Evolutionary conservation across 1,284 basidiomycete species (phyloP).

Genomic region (Puccinia horiana): DNA sequence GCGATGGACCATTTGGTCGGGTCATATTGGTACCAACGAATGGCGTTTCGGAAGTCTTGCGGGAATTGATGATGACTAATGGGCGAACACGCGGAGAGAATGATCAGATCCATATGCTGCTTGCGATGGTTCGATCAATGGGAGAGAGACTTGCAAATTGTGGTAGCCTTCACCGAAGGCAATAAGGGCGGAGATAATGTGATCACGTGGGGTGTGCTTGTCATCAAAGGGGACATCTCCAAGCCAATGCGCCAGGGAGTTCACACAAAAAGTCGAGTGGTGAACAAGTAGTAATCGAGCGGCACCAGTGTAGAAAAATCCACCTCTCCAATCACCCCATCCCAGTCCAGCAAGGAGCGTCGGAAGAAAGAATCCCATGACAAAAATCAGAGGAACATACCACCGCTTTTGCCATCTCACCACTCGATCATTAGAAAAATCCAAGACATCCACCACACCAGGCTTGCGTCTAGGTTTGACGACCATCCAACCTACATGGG

Average conservation of each 20-base stretch:
- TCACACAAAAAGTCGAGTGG: constrained; percentile 93
- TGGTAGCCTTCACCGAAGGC: constrained; percentile 93
- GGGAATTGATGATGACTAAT: constrained; percentile 56
- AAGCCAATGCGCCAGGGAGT: constrained; percentile 91
- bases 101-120: constrained; percentile 53
- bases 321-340: constrained; percentile 83
- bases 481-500: constrained; percentile 91
- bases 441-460: constrained; percentile 82
- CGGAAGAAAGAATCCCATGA: constrained; percentile 74
- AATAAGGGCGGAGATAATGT: constrained; percentile 79
- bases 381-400: constrained; percentile 72
- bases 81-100: neutral
- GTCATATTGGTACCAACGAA: constrained; percentile 74
- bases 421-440: constrained; percentile 74
- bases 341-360: constrained; percentile 73
- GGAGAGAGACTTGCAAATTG: constrained; percentile 69
- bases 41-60: constrained; percentile 82
- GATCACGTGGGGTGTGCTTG: constrained; percentile 86
- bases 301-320: constrained; percentile 82
- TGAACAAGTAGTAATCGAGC: constrained; percentile 81
- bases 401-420: constrained; percentile 83
- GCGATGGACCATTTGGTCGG: constrained; percentile 84
- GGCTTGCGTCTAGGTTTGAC: constrained; percentile 83
- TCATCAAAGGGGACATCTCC: constrained; percentile 89
- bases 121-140: neutral